These are phyloP conservation scores for Cercis canadensis DNA, from an alignment of 306 rosid species.

Conservation along the genomic window DNA sequence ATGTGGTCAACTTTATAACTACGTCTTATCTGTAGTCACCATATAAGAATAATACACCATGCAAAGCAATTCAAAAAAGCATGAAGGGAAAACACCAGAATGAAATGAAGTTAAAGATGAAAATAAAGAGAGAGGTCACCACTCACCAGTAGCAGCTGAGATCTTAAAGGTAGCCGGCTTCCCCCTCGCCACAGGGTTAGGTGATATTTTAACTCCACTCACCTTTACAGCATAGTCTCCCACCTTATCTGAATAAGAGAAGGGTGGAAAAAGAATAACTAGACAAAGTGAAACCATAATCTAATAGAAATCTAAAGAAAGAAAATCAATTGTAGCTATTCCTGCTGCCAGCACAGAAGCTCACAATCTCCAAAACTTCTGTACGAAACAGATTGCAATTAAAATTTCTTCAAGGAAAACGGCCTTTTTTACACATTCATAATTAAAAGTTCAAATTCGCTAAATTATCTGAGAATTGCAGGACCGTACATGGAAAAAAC, in stretches of 20 bases:
- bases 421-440: not conserved
- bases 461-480: not conserved
- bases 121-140: conserved; percentile 46
- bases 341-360: conserved; percentile 2
- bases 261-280: not conserved
- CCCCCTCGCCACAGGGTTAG: conserved; percentile 74
- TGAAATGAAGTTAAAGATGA: not conserved
- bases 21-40: not conserved
- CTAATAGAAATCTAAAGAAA: conserved; percentile 26
- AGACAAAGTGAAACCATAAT: not conserved
- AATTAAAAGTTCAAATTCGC: conserved; percentile 3
- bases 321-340: conserved; percentile 1
- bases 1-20: conserved; percentile 13
- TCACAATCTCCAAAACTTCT: conserved; percentile 8
- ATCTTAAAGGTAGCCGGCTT: conserved; percentile 73
- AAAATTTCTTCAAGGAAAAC: no score
- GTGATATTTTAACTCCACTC: conserved; percentile 58
- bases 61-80: not conserved
- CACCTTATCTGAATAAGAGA: conserved; percentile 57
- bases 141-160: conserved; percentile 58
- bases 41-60: conserved; percentile 9
- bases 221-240: conserved; percentile 74
- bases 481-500: not conserved
- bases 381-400: not conserved
- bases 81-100: not conserved